A percentile compares a stretch with the other conserved stretches of the same genome.
phyloP scores from a whole-genome alignment of 192 early-diverging fungal species.

The Borealophlyctis nickersoniae region DNA sequence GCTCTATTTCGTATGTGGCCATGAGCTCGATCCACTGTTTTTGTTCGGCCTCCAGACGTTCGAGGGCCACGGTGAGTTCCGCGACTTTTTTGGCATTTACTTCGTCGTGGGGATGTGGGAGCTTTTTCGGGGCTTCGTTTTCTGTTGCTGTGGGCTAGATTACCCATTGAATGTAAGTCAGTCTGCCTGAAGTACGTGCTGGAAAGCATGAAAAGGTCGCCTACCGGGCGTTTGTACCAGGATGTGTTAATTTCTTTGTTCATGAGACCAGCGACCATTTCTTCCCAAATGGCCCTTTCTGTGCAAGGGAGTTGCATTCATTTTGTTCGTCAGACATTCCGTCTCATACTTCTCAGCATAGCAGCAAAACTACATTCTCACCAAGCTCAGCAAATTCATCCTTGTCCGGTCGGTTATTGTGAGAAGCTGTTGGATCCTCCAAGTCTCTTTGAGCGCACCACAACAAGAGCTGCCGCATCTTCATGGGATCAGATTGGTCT shows the following conservation, averaged over 20 bases:
- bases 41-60: no score
- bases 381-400: constrained; percentile 1
- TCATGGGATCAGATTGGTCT: constrained; percentile 61
- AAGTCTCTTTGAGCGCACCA: constrained; percentile 60
- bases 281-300: constrained; percentile 39
- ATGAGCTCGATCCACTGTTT: no score
- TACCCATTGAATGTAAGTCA: neutral
- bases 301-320: neutral
- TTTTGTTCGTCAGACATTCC: neutral
- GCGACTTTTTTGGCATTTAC: constrained; percentile 20
- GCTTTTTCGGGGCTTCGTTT: constrained; percentile 15
- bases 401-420: neutral
- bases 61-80: neutral
- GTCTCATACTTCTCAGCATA: neutral
- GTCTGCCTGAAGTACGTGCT: neutral
- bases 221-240: constrained; percentile 51
- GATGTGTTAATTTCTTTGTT: constrained; percentile 41
- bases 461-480: constrained; percentile 63
- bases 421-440: neutral
- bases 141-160: neutral
- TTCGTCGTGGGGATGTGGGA: constrained; percentile 44
- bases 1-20: no score
- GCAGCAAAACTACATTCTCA: neutral
- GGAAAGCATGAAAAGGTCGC: neutral
- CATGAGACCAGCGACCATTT: constrained; percentile 35